These are phyloP conservation scores for Neopestalotiopsis rosae DNA, from an alignment of 2,329 filamentous ascomycete genomes.

Conservation along the genomic window DNA sequence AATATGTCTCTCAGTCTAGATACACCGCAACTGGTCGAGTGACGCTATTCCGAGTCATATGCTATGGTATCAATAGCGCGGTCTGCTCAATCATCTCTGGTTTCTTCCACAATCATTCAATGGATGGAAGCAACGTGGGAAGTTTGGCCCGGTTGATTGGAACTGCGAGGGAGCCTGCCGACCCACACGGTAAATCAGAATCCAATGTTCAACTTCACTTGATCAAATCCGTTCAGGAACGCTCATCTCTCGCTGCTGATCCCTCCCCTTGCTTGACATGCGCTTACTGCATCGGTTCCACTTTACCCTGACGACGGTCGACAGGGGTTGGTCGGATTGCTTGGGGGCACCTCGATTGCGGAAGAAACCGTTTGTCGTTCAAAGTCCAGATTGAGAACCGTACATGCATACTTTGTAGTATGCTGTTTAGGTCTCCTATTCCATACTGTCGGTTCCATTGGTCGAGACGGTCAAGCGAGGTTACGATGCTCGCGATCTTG, in stretches of 20 bases:
- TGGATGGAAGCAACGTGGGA: neutral
- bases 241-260: neutral
- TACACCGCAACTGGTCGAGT: neutral
- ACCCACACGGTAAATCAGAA: neutral
- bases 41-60: neutral
- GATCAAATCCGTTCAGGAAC: neutral
- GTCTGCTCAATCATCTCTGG: neutral
- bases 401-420: neutral
- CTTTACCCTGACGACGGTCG: neutral
- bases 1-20: neutral
- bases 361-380: neutral
- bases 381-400: neutral
- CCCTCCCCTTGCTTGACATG: neutral
- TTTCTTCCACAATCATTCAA: neutral
- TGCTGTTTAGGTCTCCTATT: neutral
- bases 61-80: neutral
- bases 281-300: neutral
- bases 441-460: neutral
- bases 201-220: neutral
- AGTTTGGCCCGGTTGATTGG: neutral
- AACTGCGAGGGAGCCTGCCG: neutral
- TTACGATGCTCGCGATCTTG: neutral
- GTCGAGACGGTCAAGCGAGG: neutral
- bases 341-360: neutral
- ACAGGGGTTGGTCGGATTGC: too few species aligned